Percentiles rank a stretch among this genome's conserved stretches.
Evolutionary conservation across 2,329 filamentous ascomycete genomes (phyloP).

Genomic region (Endocalyx cinctus): DNA sequence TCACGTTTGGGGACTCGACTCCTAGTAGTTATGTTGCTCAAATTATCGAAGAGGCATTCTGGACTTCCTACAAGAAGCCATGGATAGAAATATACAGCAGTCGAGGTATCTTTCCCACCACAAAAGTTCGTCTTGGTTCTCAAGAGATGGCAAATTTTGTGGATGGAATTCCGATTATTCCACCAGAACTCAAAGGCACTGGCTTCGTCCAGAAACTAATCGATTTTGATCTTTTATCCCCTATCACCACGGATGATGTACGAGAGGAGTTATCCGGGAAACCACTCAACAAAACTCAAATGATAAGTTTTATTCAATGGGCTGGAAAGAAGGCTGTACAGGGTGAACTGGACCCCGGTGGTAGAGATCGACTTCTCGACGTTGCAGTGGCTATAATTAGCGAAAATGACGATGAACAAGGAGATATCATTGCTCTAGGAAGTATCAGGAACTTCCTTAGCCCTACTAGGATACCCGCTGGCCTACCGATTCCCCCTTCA

Average conservation of each 20-base stretch:
- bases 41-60: constrained; percentile 91
- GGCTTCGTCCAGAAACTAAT: constrained; percentile 75
- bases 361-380: constrained; percentile 66
- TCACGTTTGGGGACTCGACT: constrained; percentile 84
- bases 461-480: constrained; percentile 73
- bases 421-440: constrained; percentile 71
- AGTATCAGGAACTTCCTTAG: constrained; percentile 72
- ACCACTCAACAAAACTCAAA: constrained; percentile 72
- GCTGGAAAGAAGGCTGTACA: constrained; percentile 64
- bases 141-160: constrained; percentile 68
- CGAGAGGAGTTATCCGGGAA: constrained; percentile 76
- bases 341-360: constrained; percentile 67
- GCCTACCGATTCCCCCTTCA: constrained; percentile 71
- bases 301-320: constrained; percentile 83
- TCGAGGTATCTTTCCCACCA: constrained; percentile 78
- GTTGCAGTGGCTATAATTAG: constrained; percentile 72
- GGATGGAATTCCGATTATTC: constrained; percentile 80
- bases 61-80: constrained; percentile 80
- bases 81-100: constrained; percentile 86
- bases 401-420: constrained; percentile 52
- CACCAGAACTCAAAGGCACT: constrained; percentile 67
- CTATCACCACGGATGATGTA: constrained; percentile 84
- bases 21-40: constrained; percentile 79
- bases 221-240: constrained; percentile 80
- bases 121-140: constrained; percentile 72